phyloP scores from a whole-genome alignment of 108 stramenopile species.

The Nitzschia palea region DNA sequence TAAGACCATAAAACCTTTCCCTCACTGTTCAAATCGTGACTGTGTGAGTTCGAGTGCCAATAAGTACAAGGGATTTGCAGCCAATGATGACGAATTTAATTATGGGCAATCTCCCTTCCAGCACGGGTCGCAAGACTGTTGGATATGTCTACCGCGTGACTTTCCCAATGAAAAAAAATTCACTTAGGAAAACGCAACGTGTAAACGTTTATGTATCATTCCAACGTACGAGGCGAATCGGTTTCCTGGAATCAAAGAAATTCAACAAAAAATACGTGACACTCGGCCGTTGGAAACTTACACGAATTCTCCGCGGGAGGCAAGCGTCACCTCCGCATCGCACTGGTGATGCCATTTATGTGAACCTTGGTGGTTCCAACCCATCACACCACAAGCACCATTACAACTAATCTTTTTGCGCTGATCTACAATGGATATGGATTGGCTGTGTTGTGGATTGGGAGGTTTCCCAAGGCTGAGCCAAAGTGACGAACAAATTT shows the following conservation, averaged over 20 bases:
- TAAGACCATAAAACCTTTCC: too few species aligned
- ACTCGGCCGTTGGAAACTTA: background rate
- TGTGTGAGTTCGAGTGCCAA: background rate
- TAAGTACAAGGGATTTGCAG: background rate
- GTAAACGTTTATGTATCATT: too few species aligned
- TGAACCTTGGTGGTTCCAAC: background rate
- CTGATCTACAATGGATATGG: conserved; percentile 7
- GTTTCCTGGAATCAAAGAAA: background rate
- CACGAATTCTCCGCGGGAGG: background rate
- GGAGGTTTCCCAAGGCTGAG: background rate
- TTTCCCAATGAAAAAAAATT: too few species aligned
- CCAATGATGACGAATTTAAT: background rate
- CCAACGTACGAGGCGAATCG: too few species aligned
- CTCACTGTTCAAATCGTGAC: too few species aligned
- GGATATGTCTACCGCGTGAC: too few species aligned
- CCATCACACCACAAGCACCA: background rate
- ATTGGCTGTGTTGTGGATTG: conserved; percentile 5
- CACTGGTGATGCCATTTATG: background rate
- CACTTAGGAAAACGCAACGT: too few species aligned
- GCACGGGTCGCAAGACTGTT: too few species aligned
- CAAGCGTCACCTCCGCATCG: background rate
- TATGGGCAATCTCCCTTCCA: too few species aligned
- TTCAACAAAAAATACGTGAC: background rate
- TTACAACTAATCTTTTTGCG: background rate
- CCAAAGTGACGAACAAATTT: background rate